A percentile compares a stretch with the other conserved stretches of the same genome.
Evolutionary conservation across 176 grass and related monocot species (phyloP).

Genomic region (Poa pratensis): DNA sequence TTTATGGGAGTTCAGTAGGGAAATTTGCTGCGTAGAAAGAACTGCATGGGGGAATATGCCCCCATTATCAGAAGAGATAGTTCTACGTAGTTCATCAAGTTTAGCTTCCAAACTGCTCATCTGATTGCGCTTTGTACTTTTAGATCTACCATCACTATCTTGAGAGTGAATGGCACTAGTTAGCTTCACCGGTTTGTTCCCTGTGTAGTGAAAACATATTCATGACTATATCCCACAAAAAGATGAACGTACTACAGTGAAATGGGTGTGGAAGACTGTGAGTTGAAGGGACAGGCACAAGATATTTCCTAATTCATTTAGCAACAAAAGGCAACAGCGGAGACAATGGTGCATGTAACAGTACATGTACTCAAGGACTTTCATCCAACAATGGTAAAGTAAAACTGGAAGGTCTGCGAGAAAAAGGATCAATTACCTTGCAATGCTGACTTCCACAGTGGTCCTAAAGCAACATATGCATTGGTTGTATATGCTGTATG

Average conservation of each 20-base stretch:
- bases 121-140: conserved; percentile 54
- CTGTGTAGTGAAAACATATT: conserved; percentile 50
- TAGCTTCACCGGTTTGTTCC: conserved; percentile 69
- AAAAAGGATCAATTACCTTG: conserved; percentile 59
- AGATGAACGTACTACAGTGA: conserved; percentile 2
- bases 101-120: conserved; percentile 72
- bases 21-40: conserved; percentile 74
- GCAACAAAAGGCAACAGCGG: neutral
- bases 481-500: conserved; percentile 95
- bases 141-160: conserved; percentile 38
- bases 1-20: conserved; percentile 55
- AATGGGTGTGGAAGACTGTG: neutral
- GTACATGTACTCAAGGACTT: conserved; percentile 4
- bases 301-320: neutral
- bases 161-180: conserved; percentile 38
- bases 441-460: conserved; percentile 63
- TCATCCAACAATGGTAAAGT: neutral
- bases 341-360: neutral
- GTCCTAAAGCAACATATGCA: conserved; percentile 79
- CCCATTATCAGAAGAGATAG: conserved; percentile 57
- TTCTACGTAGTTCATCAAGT: conserved; percentile 70
- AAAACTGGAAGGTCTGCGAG: conserved; percentile 6
- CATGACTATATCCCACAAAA: neutral
- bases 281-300: neutral
- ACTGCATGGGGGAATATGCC: conserved; percentile 79